Base-by-base conservation (phyloP, 2,329 filamentous ascomycete genomes). In the Colletotrichum sp. region DNA sequence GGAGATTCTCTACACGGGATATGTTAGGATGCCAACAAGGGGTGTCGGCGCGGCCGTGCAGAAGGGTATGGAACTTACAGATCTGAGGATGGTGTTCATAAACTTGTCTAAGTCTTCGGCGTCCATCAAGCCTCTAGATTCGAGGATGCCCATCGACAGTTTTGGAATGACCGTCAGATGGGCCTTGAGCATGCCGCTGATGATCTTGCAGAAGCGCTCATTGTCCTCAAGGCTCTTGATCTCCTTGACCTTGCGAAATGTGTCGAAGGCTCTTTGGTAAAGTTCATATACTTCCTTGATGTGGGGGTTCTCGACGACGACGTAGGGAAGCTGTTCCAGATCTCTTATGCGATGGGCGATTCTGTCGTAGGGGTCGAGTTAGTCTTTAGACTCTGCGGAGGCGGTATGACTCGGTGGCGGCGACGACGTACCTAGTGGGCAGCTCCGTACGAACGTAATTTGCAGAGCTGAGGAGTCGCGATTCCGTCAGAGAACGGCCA, bases 401-500 rank as follows among this genome's bases (percentile, higher is more conserved):
- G 33, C 31, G 13, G n/a, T 12, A 55, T 21, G 27, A 69, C 54
- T 65, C n/a, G 43, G 34, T 8, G 47, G 24, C 27, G 12, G 43
- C 43, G 33, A 58, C 84, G 34, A 55, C 85, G 74, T 83, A 93
- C 93, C 94, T 90, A 8, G 94, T 97, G 8, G 96, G 96, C 66
- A 99, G 90, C 86, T 99, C 97, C 7, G 95, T 95, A 72, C 97
- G 94, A 66, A 98, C 96, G 87, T 99, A 99, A 85, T 99, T 99
- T 75, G 97, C 97, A 57, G 96, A 98, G 85, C 94, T 96, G 78
- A 99, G 91, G 75, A 99, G 89, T 72, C 97, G 93, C 66, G 92
- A 89, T 84, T 98, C 96, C 62, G 96, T 98, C 81, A 99, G 86
- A 27, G 96, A 97, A 62, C 97, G 93, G 34, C 97, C 97, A 84